Conservation (phyloP, 163 green algal species). For the Coccomyxa subellipsoidea region DNA sequence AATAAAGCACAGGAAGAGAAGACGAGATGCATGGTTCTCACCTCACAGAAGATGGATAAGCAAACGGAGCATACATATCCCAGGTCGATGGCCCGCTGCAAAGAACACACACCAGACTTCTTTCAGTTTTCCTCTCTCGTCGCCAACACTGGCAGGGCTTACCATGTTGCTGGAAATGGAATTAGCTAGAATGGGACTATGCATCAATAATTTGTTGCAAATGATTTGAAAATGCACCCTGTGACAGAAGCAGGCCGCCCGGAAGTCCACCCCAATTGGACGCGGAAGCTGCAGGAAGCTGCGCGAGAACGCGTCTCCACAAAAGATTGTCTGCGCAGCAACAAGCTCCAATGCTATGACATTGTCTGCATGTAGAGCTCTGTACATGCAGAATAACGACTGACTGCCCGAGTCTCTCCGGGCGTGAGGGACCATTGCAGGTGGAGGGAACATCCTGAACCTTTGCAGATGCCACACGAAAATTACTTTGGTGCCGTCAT, state of each 20-base stretch:
- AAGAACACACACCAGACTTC: not conserved
- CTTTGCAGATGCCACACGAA: no score
- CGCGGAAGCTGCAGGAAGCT: conserved; percentile 8
- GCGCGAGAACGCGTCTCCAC: conserved; percentile 11
- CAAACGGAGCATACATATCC: conserved; percentile 90
- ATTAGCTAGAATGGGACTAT: no score
- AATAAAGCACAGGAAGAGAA: not conserved
- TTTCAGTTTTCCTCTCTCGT: no score
- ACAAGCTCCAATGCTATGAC: no score
- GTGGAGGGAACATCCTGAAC: no score
- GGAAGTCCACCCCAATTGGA: conserved; percentile 67
- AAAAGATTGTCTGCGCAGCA: conserved; percentile 14
- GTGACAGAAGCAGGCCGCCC: conserved; percentile 89
- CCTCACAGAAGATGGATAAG: conserved; percentile 84
- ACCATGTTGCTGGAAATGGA: no score
- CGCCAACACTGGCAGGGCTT: no score
- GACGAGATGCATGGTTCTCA: not conserved
- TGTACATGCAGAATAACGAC: no score
- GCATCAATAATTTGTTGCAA: not conserved
- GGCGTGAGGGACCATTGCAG: no score
- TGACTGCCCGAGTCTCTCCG: no score
- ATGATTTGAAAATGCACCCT: conserved; percentile 37
- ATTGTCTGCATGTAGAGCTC: no score
- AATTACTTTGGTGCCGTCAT: no score
- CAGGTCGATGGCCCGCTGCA: conserved; percentile 63